Base-by-base conservation (phyloP, 345 rosid genomes). In the Populus ilicifolia region DNA sequence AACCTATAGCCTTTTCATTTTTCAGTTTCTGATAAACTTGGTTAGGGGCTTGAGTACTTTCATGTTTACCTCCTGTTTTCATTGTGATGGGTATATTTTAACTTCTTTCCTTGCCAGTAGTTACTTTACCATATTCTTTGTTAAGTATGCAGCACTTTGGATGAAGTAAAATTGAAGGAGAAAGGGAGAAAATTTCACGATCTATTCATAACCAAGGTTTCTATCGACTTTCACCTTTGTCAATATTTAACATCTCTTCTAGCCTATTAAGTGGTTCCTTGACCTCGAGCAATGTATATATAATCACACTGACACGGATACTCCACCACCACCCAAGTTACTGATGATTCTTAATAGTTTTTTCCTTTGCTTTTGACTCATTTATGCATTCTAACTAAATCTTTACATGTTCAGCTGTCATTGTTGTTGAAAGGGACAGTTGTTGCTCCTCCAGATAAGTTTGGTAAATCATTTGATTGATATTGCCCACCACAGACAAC, bases 381-480 rank as follows among this genome's bases (percentile, higher is more conserved):
- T 62, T 62, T 80, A 59, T 76, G 48, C 27, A 18, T 76, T 77
- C 86, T 81, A 77, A 82, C 84, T 83, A 41, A 64, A 78, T 41
- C 43, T 79, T 72, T 80, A 39, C 59, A 3, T 74, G 48, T 73
- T 74, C 90, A 94, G 97, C 84, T 94, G 85, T 94, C 97, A 0
- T 80, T 92, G 86, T 87, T 94, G 66, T 75, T 94, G 84, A 91
- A 94, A 90, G 97, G 98, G 80, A 90, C 98, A 70, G 97, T 93
- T 72, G 96, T 94, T 81, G 97, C 98, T 36, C 97, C 98, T 88
- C 97, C 97, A 0, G 98, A 94, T 84, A 94, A 94, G 85, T 94
- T 91, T 88, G 98, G 98, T 94, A 89, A 84, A 71, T 52, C 35
- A 54, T 75, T 78, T 74, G 20, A 70, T 41, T 21, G 27, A 71